These are phyloP conservation scores for Danielia reshetovae DNA, from an alignment of 805 yeast genomes.

Conservation along the genomic window DNA sequence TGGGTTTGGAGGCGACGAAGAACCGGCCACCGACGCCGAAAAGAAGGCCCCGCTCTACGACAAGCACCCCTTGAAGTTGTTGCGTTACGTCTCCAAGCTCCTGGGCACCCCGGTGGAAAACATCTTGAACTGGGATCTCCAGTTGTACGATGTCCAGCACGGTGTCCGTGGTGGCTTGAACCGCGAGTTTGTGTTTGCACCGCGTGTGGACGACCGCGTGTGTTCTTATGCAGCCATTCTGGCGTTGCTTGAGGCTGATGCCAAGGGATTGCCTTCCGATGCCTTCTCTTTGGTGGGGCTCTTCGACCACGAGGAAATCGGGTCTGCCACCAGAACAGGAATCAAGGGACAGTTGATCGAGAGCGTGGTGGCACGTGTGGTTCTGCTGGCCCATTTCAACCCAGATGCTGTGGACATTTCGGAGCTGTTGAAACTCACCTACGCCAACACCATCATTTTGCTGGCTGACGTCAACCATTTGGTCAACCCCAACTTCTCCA, in stretches of 20 bases:
- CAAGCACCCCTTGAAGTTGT: constrained; percentile 61
- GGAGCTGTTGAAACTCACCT: constrained; percentile 37
- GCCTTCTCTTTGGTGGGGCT: constrained; percentile 58
- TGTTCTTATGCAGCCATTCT: constrained; percentile 71
- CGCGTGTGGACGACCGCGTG: constrained; percentile 81
- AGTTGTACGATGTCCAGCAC: constrained; percentile 76
- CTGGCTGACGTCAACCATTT: constrained; percentile 86
- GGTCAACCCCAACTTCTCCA: constrained; percentile 70
- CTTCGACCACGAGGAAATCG: constrained; percentile 81
- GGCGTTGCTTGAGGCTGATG: constrained; percentile 46
- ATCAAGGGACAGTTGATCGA: constrained; percentile 76
- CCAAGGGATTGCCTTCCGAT: constrained; percentile 22
- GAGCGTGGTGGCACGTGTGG: constrained; percentile 54
- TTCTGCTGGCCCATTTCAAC: constrained; percentile 26
- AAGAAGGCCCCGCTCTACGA: constrained; percentile 61
- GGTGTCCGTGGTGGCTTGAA: constrained; percentile 76
- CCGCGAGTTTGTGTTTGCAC: constrained; percentile 73
- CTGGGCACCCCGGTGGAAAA: constrained; percentile 58
- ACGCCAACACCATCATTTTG: constrained; percentile 72
- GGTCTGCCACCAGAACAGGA: constrained; percentile 77
- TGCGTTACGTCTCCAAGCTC: constrained; percentile 64
- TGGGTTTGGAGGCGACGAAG: constrained; percentile 48
- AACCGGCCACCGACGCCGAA: constrained; percentile 54
- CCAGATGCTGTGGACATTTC: constrained; percentile 16
- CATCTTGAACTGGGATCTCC: constrained; percentile 68